phyloP scores from a whole-genome alignment of 1,139 yeast species.

The Hansenula sp. region DNA sequence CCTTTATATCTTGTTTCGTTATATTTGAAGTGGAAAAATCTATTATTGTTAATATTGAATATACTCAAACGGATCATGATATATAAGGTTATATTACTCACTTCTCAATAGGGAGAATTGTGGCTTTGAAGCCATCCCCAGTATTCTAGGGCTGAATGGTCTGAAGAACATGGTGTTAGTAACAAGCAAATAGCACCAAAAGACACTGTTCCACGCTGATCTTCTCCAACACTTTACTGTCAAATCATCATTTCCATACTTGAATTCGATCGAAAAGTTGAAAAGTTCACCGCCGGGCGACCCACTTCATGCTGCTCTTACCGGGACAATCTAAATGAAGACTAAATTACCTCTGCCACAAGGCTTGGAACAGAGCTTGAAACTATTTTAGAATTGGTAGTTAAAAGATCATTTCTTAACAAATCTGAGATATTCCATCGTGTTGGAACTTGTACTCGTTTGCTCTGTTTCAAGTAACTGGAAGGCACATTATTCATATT shows the following conservation, averaged over 20 bases:
- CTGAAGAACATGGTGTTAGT: background rate
- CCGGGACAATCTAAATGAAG: background rate
- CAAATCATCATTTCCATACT: too few relatives aligned
- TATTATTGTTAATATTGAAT: background rate
- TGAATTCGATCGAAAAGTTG: background rate
- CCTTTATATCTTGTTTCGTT: background rate
- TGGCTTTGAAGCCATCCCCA: background rate
- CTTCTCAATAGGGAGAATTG: background rate
- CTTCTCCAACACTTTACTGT: too few relatives aligned
- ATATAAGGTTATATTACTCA: background rate
- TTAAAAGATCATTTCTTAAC: too few relatives aligned
- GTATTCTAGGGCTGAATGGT: background rate
- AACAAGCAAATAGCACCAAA: too few relatives aligned
- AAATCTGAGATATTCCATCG: background rate
- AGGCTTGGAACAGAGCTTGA: too few relatives aligned
- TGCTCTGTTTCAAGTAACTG: too few relatives aligned
- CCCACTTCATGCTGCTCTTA: background rate
- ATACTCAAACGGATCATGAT: background rate
- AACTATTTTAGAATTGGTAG: too few relatives aligned
- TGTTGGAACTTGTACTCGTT: too few relatives aligned
- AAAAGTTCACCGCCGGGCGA: background rate
- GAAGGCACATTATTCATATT: too few relatives aligned
- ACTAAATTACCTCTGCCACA: background rate
- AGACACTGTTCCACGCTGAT: too few relatives aligned
- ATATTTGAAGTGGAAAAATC: slow-evolving; percentile 1